Evolutionary conservation across 1,139 yeast genomes (phyloP).

Genomic region (Debaryomycetaceae sp.): DNA sequence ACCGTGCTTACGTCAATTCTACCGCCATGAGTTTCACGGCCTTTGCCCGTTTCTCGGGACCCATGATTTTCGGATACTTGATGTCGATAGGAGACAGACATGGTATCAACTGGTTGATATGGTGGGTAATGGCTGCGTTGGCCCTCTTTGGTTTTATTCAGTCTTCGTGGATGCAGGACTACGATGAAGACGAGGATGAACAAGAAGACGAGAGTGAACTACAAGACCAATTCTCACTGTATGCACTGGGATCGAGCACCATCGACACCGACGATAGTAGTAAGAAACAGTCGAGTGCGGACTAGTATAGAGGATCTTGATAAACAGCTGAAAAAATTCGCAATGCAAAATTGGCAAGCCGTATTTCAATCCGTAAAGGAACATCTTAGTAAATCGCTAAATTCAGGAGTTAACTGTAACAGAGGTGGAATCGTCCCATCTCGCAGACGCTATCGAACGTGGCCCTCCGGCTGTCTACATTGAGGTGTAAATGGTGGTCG

Average conservation of each 20-base stretch:
- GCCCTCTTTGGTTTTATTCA: conserved; percentile 30
- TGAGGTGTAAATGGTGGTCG: too few relatives aligned
- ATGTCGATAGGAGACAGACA: conserved; percentile 47
- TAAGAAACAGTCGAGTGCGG: too few relatives aligned
- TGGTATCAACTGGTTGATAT: conserved; percentile 47
- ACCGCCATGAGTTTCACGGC: conserved; percentile 48
- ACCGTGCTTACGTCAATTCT: conserved; percentile 51
- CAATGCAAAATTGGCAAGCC: conserved; percentile 7
- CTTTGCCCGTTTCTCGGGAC: conserved; percentile 56
- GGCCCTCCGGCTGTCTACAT: too few relatives aligned
- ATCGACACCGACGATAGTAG: too few relatives aligned
- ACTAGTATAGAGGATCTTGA: too few relatives aligned
- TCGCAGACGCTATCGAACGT: too few relatives aligned
- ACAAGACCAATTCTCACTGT: neutral
- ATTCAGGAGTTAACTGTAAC: too few relatives aligned
- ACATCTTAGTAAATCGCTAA: too few relatives aligned
- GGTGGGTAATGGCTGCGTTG: conserved; percentile 43
- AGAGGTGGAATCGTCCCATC: too few relatives aligned
- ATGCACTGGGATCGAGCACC: too few relatives aligned
- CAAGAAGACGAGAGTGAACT: neutral
- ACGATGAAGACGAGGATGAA: conserved; percentile 18
- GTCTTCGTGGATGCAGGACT: conserved; percentile 32
- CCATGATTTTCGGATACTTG: conserved; percentile 54
- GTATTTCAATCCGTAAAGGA: conserved; percentile 3
- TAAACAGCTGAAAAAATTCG: too few relatives aligned